Percentiles rank a stretch among this genome's conserved stretches.
Evolutionary conservation across 805 yeast species (phyloP).

Genomic region (Barnettozyma sucrosica): DNA sequence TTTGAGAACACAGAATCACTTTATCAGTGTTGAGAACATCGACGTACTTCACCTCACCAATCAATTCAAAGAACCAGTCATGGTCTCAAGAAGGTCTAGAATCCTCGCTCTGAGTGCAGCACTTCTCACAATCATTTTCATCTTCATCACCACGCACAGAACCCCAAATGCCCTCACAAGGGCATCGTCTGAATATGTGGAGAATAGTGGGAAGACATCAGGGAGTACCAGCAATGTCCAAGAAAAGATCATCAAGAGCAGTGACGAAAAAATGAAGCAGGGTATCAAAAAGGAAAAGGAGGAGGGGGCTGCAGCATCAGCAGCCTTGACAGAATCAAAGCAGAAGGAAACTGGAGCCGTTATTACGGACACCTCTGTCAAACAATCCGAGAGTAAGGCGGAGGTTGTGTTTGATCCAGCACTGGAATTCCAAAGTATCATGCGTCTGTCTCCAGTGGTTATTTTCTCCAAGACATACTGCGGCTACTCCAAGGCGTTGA

Average conservation of each 20-base stretch:
- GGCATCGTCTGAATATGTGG: conserved; percentile 5
- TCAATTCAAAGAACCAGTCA: background rate
- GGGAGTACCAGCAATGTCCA: conserved; percentile 30
- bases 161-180: conserved; percentile 2
- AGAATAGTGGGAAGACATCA: conserved; percentile 13
- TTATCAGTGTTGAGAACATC: background rate
- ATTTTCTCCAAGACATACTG: conserved; percentile 53
- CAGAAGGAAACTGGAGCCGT: background rate
- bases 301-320: background rate
- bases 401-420: conserved; percentile 41
- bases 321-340: background rate
- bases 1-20: background rate
- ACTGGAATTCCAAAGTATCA: conserved; percentile 48
- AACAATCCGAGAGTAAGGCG: background rate
- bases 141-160: conserved; percentile 29
- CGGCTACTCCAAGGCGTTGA: conserved; percentile 72
- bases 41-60: background rate
- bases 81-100: conserved; percentile 33
- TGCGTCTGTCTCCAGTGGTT: conserved; percentile 59
- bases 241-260: conserved; percentile 35
- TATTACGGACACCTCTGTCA: background rate
- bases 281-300: conserved; percentile 14
- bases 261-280: conserved; percentile 28
- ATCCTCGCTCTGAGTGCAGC: conserved; percentile 37
- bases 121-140: conserved; percentile 32